These are phyloP conservation scores for Plasmodium adleri DNA, from an alignment of 169 alveolate genomes.

Conservation along the genomic window DNA sequence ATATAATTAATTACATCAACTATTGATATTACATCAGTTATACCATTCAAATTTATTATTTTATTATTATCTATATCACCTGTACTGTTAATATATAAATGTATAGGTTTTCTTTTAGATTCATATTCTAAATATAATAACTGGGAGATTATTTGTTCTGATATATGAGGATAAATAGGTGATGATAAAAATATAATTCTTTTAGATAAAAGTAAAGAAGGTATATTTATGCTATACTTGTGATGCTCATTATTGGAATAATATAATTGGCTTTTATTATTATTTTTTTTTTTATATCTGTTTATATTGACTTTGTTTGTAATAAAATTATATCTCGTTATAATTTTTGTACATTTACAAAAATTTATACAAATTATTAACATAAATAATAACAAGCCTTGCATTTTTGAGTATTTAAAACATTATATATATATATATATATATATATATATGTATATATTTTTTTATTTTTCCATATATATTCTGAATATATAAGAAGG, in stretches of 20 bases:
- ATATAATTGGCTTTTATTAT: neutral
- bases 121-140: slow-evolving; percentile 81
- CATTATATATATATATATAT: too few species aligned
- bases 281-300: neutral
- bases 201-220: slow-evolving; percentile 80
- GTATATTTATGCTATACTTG: slow-evolving; percentile 48
- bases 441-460: too few species aligned
- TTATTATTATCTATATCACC: slow-evolving; percentile 77
- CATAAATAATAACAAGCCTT: neutral
- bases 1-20: slow-evolving; percentile 83
- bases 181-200: slow-evolving; percentile 81
- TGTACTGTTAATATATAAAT: slow-evolving; percentile 81
- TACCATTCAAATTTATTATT: slow-evolving; percentile 73
- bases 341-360: slow-evolving; percentile 21
- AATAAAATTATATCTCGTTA: slow-evolving; percentile 23
- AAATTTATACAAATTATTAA: slow-evolving; percentile 16
- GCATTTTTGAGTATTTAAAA: slow-evolving; percentile 9
- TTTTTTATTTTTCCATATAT: too few species aligned
- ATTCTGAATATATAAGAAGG: too few species aligned
- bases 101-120: slow-evolving; percentile 83
- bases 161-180: slow-evolving; percentile 81
- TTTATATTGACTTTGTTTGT: slow-evolving; percentile 5
- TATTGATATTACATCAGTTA: slow-evolving; percentile 81
- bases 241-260: slow-evolving; percentile 34
- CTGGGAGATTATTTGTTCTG: slow-evolving; percentile 82